Base-by-base conservation (phyloP, 2,329 filamentous ascomycete species). In the Ceratocystis cacaofunesta region DNA sequence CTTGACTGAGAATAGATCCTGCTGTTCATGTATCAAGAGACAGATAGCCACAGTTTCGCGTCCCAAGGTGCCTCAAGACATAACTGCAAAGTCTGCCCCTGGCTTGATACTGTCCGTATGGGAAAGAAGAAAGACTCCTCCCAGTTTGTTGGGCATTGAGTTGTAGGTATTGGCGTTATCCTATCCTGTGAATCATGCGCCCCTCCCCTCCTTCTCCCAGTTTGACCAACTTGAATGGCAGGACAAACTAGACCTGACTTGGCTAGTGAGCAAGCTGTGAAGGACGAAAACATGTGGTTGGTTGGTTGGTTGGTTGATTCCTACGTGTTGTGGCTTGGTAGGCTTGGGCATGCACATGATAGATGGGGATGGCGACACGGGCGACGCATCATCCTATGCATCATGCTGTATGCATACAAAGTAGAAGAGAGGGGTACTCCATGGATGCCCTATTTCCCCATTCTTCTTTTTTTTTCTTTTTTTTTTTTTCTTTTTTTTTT, bases 321-420 rank as follows among this genome's bases (percentile, higher is more conserved):
- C 48, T 50, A 25, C 48, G 48, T 4, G 17, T 50, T 41, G 36
- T 41, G 36, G 36, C 36, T 19, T 19, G 22, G 48, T 50, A 50
- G 48, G 48, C 48, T 22, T 19, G 22, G 48, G n/a, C 22, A 50
- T 57, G 52, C 22, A 61, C 30, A 60, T 41, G 19, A 41, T 43
- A 43, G 12, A 61, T 43, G 28, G 19, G 32, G 7, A 36, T 41
- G 10, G 17, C 15, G 17, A 22, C 32, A 19, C 44, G 19, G 43
- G 61, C 61, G 57, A 50, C 46, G 60, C 19, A 30, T 58, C 22
- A 44, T 50, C 2, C 19, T 50, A n/a, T 22, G 32, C 41, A 61
- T 60, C 52, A 61, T 65, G 62, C 55, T 65, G 62, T 57, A 43
- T 58, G 50, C 58, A 66, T 60, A 46, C 36, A 61, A 7, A 32